Percentiles rank a stretch among this genome's conserved stretches.
Conservation (phyloP, 176 grass and related monocot species). For the sorghum (Sorghum bicolor) region DNA sequence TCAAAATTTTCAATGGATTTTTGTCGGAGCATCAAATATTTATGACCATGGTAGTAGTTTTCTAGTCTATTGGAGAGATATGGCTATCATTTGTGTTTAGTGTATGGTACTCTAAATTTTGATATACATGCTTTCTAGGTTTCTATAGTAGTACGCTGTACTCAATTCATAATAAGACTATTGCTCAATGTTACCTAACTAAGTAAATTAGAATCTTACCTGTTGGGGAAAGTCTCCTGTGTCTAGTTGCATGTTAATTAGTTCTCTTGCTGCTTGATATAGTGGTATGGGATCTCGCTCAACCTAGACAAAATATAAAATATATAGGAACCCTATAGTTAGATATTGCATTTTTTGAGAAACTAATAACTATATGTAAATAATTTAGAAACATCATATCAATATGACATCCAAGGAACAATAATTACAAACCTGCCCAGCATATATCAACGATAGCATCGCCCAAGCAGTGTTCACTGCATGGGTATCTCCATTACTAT, state of each 20-base stretch:
- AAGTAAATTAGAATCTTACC: background rate
- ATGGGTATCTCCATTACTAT: background rate
- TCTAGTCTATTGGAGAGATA: background rate
- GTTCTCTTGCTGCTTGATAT: slow-evolving; percentile 1
- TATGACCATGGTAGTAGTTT: background rate
- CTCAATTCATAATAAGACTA: background rate
- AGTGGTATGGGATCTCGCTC: slow-evolving; percentile 26
- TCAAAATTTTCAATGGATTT: background rate
- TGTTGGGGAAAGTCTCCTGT: slow-evolving; percentile 12
- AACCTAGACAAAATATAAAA: background rate
- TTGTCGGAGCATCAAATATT: background rate
- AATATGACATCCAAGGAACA: background rate
- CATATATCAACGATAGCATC: background rate
- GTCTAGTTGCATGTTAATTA: slow-evolving; percentile 29
- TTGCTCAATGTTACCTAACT: background rate
- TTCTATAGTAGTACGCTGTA: no score
- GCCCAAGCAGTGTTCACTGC: background rate
- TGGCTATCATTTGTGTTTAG: background rate
- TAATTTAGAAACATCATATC: no score
- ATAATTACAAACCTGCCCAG: background rate
- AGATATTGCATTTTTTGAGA: background rate
- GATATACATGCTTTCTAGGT: no score
- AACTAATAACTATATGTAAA: no score
- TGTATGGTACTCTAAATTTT: background rate
- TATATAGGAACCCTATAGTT: background rate